A percentile compares a stretch with the other conserved stretches of the same genome.
Evolutionary conservation across 371 early-diverging fungal species (phyloP).

Genomic region (Mycotypha africana): DNA sequence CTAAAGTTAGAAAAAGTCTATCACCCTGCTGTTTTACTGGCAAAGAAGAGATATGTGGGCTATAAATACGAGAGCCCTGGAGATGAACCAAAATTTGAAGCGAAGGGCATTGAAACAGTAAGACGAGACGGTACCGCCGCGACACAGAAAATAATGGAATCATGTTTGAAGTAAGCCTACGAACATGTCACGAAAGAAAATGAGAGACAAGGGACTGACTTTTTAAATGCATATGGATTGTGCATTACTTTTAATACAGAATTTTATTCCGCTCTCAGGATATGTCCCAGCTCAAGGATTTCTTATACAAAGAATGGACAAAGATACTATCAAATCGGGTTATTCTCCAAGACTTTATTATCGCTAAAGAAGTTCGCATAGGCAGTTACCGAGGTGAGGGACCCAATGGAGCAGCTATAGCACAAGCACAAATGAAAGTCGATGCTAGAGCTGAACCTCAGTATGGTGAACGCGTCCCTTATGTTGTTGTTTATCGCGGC

Average conservation of each 20-base stretch:
- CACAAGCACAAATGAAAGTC: slow-evolving; percentile 53
- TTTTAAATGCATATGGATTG: neutral
- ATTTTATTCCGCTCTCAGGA: slow-evolving; percentile 77
- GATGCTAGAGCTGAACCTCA: slow-evolving; percentile 77
- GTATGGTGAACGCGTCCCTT: slow-evolving; percentile 86
- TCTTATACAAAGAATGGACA: slow-evolving; percentile 63
- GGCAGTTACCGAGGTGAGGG: slow-evolving; percentile 43
- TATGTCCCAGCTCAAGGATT: slow-evolving; percentile 71
- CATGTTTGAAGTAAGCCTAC: slow-evolving; percentile 58
- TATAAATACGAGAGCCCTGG: slow-evolving; percentile 64
- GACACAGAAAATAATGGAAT: slow-evolving; percentile 72
- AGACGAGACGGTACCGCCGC: slow-evolving; percentile 81
- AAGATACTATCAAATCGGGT: slow-evolving; percentile 66
- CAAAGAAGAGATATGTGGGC: slow-evolving; percentile 92
- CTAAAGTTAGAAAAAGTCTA: slow-evolving; percentile 94
- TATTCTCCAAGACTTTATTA: slow-evolving; percentile 72
- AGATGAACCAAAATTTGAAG: slow-evolving; percentile 78
- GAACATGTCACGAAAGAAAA: too few species aligned
- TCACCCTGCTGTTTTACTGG: slow-evolving; percentile 76
- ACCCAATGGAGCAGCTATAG: slow-evolving; percentile 78
- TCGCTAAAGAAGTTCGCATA: slow-evolving; percentile 80
- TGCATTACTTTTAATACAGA: too few species aligned
- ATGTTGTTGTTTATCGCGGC: slow-evolving; percentile 70
- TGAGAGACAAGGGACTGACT: neutral
- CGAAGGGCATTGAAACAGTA: slow-evolving; percentile 94